Percentiles rank a stretch among this genome's conserved stretches.
These are phyloP conservation scores for Colletotrichum gloeosporioides DNA, from an alignment of 2,329 filamentous ascomycete genomes.

Conservation along the genomic window DNA sequence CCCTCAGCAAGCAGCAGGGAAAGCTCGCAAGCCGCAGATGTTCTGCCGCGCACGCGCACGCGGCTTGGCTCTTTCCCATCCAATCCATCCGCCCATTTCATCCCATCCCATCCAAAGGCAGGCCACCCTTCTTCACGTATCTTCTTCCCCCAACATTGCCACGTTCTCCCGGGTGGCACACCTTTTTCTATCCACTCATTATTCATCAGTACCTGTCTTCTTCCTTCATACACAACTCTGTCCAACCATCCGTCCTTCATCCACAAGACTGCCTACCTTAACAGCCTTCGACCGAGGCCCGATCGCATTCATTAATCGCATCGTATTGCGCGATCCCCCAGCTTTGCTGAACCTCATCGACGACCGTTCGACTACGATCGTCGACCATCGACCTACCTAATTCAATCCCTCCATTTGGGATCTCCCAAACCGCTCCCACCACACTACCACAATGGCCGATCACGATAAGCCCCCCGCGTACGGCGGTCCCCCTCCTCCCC, in stretches of 20 bases:
- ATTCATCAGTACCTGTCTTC: background rate
- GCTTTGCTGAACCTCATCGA: background rate
- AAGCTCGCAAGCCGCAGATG: background rate
- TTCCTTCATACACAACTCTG: background rate
- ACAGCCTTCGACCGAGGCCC: background rate
- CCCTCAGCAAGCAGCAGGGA: background rate
- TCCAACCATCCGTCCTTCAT: background rate
- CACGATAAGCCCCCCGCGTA: conserved; percentile 57
- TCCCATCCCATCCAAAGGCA: background rate
- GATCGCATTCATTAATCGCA: background rate
- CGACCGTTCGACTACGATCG: background rate
- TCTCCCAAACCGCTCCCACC: background rate
- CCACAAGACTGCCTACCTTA: background rate
- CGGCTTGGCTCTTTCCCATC: conserved; percentile 17
- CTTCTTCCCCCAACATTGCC: conserved; percentile 7
- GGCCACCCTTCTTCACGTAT: background rate
- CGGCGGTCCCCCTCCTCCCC: conserved; percentile 38
- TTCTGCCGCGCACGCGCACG: background rate
- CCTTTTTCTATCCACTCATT: background rate
- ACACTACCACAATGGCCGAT: conserved; percentile 43
- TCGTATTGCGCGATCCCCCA: background rate
- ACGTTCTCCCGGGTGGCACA: conserved; percentile 5
- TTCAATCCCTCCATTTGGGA: background rate
- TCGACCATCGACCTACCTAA: background rate
- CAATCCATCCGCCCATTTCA: background rate